phyloP scores from a whole-genome alignment of 257 asterid species.

The Cinchona pubescens region DNA sequence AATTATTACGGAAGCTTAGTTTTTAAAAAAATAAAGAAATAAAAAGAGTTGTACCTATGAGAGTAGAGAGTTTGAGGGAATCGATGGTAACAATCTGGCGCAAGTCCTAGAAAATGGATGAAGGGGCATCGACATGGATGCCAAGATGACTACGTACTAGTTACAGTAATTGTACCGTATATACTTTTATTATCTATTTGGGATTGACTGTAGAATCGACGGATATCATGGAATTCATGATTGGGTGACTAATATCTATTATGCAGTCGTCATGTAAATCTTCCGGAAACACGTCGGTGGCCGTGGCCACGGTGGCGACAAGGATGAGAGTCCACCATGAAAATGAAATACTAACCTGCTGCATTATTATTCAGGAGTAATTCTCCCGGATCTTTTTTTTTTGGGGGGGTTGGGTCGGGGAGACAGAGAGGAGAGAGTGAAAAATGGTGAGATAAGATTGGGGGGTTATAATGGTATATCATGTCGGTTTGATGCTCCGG shows the following conservation, averaged over 20 bases:
- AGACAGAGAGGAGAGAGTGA: too few species aligned
- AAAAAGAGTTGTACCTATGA: too few species aligned
- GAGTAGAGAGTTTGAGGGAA: conserved; percentile 62
- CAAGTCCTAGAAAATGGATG: conserved; percentile 48
- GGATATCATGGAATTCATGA: conserved; percentile 44
- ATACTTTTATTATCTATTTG: conserved; percentile 45
- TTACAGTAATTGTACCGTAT: conserved; percentile 38
- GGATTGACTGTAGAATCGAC: conserved; percentile 45
- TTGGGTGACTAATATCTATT: conserved; percentile 65
- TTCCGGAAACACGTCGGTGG: too few species aligned
- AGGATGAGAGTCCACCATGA: neutral
- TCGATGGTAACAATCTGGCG: conserved; percentile 62
- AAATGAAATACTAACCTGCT: too few species aligned
- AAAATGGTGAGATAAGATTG: neutral
- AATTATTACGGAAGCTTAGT: too few species aligned
- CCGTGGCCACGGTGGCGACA: neutral
- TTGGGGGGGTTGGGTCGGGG: too few species aligned
- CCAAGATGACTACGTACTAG: conserved; percentile 51
- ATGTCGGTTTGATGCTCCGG: neutral
- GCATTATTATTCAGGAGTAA: too few species aligned
- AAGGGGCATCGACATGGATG: conserved; percentile 88
- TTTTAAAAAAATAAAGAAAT: too few species aligned
- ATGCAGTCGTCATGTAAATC: conserved; percentile 32
- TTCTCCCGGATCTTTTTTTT: conserved; percentile 1
- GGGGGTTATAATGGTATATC: neutral